phyloP scores from a whole-genome alignment of 2,329 filamentous ascomycete species.

The Boeremia exigua region DNA sequence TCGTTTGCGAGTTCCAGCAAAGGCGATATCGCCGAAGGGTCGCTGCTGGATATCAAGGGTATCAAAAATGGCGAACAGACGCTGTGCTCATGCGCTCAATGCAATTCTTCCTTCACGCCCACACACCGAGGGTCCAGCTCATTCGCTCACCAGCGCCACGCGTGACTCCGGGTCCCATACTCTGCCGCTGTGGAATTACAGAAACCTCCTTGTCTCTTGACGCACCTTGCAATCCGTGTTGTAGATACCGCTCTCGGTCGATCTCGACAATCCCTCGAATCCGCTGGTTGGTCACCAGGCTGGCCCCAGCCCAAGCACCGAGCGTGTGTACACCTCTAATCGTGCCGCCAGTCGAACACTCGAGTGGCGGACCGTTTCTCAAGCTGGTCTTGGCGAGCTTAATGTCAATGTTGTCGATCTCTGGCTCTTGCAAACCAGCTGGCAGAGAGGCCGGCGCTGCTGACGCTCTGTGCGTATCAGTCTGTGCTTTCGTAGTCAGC shows the following conservation, averaged over 20 bases:
- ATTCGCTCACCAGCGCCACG: slow-evolving; percentile 42
- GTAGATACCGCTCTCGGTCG: slow-evolving; percentile 74
- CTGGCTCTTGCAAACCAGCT: slow-evolving; percentile 55
- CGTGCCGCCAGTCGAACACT: slow-evolving; percentile 58
- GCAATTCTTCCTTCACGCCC: slow-evolving; percentile 32
- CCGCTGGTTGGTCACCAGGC: slow-evolving; percentile 71
- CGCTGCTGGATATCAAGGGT: too few relatives aligned
- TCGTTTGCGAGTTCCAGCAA: too few relatives aligned
- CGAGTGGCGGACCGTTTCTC: slow-evolving; percentile 47
- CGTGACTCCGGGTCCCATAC: slow-evolving; percentile 61
- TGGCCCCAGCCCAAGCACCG: slow-evolving; percentile 77
- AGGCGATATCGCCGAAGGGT: too few relatives aligned
- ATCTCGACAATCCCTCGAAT: slow-evolving; percentile 72
- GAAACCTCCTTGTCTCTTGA: slow-evolving; percentile 66
- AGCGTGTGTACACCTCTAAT: slow-evolving; percentile 72
- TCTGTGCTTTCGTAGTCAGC: slow-evolving; percentile 25
- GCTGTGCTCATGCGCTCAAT: too few relatives aligned
- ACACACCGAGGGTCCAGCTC: slow-evolving; percentile 49
- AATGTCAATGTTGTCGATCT: slow-evolving; percentile 64
- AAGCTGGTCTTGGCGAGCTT: slow-evolving; percentile 60
- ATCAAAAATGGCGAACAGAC: too few relatives aligned
- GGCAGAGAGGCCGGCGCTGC: slow-evolving; percentile 22
- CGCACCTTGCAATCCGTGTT: slow-evolving; percentile 69
- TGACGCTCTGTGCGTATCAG: slow-evolving; percentile 31
- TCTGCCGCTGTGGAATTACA: slow-evolving; percentile 64